Evolutionary conservation across 1,284 basidiomycete genomes (phyloP), one percentile per base, ranked within the genome.

Genomic region (Rhodotorula sp.): DNA sequence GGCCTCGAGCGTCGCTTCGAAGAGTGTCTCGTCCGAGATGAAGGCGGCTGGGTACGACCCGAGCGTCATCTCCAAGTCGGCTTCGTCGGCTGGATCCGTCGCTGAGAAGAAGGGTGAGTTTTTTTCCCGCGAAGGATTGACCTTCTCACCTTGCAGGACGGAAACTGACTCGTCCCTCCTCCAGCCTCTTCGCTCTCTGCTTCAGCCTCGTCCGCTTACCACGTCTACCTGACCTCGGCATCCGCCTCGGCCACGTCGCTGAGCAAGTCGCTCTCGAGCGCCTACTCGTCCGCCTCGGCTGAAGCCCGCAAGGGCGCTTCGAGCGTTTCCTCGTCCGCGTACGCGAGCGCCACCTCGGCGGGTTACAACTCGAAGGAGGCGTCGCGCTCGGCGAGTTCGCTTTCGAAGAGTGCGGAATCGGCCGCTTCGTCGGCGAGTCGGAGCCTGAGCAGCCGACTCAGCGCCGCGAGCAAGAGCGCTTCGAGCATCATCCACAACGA

Each of bases 341-440:
- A 66, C 49, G 57, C 60, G 60, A 61, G 64, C 37, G 70, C 63
- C 6, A 62, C 61, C 10, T 26, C 22, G n/a, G 54, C 62, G 26
- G 60, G 62, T 6, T 24, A 42, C 49, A 64, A 72, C 64, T 17
- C 33, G 53, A 60, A 66, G 42, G 51, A 37, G 30, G 67, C 61
- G n/a, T 42, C 51, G 15, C 45, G 67, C 17, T 15, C 29, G 44
- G 73, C 74, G 7, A 69, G 65, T 10, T 42, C 30, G 12, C 49
- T 72, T 37, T 65, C 63, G 54, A 76, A 76, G 60, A 66, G 64
- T 24, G 76, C 76, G 30, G 60, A 60, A 42, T 54, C 64, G 18
- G 67, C 69, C 17, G 70, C 66, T 22, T 66, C 66, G 14, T 68
- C 66, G 26, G 71, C 72, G 20, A 56, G 53, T 15, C 22, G 59